Percentiles rank a stretch among this genome's conserved stretches.
These are phyloP conservation scores for Plicaturopsis crispa DNA, from an alignment of 768 basidiomycete genomes.

Conservation along the genomic window DNA sequence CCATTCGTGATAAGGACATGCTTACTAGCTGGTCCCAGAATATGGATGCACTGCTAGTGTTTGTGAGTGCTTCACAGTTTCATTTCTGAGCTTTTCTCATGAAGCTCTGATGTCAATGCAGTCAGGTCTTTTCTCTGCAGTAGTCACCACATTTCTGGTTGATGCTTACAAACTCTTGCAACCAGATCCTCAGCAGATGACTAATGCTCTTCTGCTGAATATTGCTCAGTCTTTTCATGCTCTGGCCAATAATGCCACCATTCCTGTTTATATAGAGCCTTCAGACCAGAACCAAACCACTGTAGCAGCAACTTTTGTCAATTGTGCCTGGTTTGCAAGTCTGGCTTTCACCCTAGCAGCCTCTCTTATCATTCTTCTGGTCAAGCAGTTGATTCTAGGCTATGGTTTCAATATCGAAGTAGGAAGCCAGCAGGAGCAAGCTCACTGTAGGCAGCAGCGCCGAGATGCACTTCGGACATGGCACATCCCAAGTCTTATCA, in stretches of 20 bases:
- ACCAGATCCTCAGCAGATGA: constrained; percentile 7
- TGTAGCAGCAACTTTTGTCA: constrained; percentile 6
- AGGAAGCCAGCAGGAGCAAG: constrained; percentile 9
- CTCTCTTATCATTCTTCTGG: constrained; percentile 12
- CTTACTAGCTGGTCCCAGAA: too few relatives aligned
- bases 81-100: too few relatives aligned
- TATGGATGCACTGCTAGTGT: too few relatives aligned
- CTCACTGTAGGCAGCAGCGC: constrained; percentile 11
- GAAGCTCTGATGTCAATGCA: constrained; percentile 6
- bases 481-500: constrained; percentile 12
- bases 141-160: constrained; percentile 15
- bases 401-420: constrained; percentile 8
- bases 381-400: constrained; percentile 13
- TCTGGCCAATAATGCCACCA: not conserved
- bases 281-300: constrained; percentile 3
- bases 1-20: too few relatives aligned
- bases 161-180: constrained; percentile 11
- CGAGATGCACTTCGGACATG: constrained; percentile 11
- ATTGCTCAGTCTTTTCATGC: constrained; percentile 7
- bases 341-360: constrained; percentile 12
- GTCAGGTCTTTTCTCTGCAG: constrained; percentile 16
- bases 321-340: constrained; percentile 11
- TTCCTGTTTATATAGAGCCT: not conserved
- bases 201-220: constrained; percentile 5
- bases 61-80: too few relatives aligned